Evolutionary conservation across 768 basidiomycete genomes (phyloP), one percentile per base, ranked within the genome.

Genomic region (Russula sp.): DNA sequence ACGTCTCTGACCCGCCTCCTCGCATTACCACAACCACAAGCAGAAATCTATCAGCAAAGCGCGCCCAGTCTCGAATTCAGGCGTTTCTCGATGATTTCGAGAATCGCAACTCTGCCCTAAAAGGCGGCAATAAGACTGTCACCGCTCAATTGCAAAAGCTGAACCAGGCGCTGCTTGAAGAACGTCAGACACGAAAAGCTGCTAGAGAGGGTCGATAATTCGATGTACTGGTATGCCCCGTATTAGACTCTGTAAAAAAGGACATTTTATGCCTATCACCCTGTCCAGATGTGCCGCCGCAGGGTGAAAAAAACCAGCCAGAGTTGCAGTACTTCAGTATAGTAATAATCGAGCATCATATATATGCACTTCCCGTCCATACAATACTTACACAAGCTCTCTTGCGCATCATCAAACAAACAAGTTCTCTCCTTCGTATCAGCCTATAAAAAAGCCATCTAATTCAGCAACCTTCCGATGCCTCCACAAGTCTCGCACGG

Each of bases 401-500:
- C 38, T 39, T 22, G 22, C 7, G 18, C 41, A 54, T 25, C 22
- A 18, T 39, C 22, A 53, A 16, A 54, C 39, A 29, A 25, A 53
- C 16, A 53, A 7, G 8, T 13, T 22, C 4, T 18, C 14, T 3
- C 3, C 13, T 45, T 46, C 22, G 10, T 13, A 6, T 10, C 29
- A 34, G 2, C 10, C 29, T 6, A 41, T 6, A 41, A 16, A 14
- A 16, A 22, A 38, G 2, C 22, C 18, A 18, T 63, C 41, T 43
- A 63, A 43, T 59, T 59, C 22, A 65, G 14, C 46, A 60, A 20
- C 69, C 89, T 77, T 35, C 89, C 89, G 18, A 85, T 67, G 8
- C 90, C 90, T 11, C 75, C 73, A 74, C 90, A 92, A 5, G 75
- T 72, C 1, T 71, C 71, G 71, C 90, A 92, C 41, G 70, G 73